These are phyloP conservation scores for Platanus orientalis DNA, from an alignment of 164 flowering plant genomes.

Conservation along the genomic window DNA sequence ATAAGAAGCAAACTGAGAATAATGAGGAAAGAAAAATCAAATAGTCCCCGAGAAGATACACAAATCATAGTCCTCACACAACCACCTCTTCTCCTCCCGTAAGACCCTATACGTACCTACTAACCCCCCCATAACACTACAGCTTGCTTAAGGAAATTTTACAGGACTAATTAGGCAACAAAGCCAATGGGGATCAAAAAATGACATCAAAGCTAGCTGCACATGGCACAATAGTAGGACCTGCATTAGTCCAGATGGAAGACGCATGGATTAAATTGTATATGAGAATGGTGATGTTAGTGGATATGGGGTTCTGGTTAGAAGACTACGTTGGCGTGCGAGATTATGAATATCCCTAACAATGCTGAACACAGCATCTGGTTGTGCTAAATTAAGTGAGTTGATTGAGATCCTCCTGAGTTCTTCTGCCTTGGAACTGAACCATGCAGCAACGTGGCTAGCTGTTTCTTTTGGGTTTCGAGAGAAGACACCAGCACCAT, in stretches of 20 bases:
- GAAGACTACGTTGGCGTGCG: constrained; percentile 55
- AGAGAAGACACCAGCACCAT: constrained; percentile 93
- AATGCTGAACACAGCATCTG: constrained; percentile 93
- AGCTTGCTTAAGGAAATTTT: constrained; percentile 1
- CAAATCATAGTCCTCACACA: no score
- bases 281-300: constrained; percentile 72
- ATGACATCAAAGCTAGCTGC: constrained; percentile 30
- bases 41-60: no score
- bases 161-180: constrained; percentile 10
- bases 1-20: no score
- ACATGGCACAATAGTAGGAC: constrained; percentile 17
- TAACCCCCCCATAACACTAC: no score
- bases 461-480: constrained; percentile 84
- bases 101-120: no score
- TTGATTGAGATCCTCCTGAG: constrained; percentile 76
- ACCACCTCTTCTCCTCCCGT: no score
- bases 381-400: constrained; percentile 84
- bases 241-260: not conserved
- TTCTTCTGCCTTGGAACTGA: constrained; percentile 73
- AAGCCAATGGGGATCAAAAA: constrained; percentile 32
- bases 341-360: constrained; percentile 86
- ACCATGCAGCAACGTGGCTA: constrained; percentile 76
- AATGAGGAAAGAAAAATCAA: no score
- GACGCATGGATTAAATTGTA: constrained; percentile 33
- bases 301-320: constrained; percentile 57